Conservation (phyloP, 768 basidiomycete genomes). For the Naganishia vaughanmartiniae region DNA sequence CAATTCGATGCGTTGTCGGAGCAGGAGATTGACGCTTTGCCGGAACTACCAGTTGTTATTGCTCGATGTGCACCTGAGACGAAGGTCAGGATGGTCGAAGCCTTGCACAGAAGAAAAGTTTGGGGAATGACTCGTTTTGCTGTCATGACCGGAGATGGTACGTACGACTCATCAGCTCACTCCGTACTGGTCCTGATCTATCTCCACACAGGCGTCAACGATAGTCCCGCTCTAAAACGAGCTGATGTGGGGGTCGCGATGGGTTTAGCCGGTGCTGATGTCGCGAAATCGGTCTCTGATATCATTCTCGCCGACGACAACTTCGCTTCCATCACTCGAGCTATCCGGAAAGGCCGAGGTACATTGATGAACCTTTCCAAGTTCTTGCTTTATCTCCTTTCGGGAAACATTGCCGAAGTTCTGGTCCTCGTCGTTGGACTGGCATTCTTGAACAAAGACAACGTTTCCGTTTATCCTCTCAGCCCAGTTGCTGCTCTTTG, state of each 20-base stretch:
- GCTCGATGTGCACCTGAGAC: slow-evolving; percentile 60
- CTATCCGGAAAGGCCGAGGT: slow-evolving; percentile 66
- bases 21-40: slow-evolving; percentile 58
- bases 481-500: slow-evolving; percentile 57
- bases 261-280: slow-evolving; percentile 61
- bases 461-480: slow-evolving; percentile 60
- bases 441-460: slow-evolving; percentile 59
- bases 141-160: slow-evolving; percentile 60
- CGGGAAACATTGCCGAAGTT: slow-evolving; percentile 61
- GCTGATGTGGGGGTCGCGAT: slow-evolving; percentile 64
- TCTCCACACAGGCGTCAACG: slow-evolving; percentile 56
- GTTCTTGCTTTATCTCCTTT: slow-evolving; percentile 60
- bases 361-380: slow-evolving; percentile 62
- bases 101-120: slow-evolving; percentile 58
- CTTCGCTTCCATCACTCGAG: slow-evolving; percentile 65
- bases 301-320: slow-evolving; percentile 66
- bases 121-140: slow-evolving; percentile 53
- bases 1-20: slow-evolving; percentile 61
- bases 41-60: slow-evolving; percentile 60
- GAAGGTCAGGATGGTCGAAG: slow-evolving; percentile 55
- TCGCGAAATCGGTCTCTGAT: slow-evolving; percentile 65
- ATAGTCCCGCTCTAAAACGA: slow-evolving; percentile 62
- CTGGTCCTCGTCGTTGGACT: slow-evolving; percentile 61
- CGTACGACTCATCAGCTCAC: not conserved
- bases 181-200: no score